These are phyloP conservation scores for Sarocladium strictum DNA, from an alignment of 2,329 filamentous ascomycete genomes.

Conservation along the genomic window DNA sequence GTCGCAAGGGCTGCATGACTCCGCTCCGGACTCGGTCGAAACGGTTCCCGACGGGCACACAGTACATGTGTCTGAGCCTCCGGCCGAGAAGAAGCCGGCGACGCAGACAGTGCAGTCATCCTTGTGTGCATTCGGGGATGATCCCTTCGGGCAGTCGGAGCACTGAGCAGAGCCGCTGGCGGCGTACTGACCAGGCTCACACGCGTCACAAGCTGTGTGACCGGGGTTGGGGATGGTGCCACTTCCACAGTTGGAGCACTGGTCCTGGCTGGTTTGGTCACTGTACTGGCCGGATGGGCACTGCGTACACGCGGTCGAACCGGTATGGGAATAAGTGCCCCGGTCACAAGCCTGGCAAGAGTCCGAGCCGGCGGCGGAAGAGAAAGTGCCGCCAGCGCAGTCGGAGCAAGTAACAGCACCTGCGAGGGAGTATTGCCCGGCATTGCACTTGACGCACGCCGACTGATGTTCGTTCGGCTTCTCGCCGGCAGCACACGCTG, in stretches of 20 bases:
- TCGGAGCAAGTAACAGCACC: neutral
- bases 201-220: neutral
- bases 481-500: neutral
- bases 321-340: neutral
- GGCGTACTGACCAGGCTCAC: neutral
- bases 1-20: neutral
- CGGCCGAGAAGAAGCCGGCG: neutral
- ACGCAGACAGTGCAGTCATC: neutral
- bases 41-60: neutral
- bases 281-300: neutral
- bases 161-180: neutral
- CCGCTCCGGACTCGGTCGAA: neutral
- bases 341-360: neutral
- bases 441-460: neutral
- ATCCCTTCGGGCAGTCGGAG: neutral
- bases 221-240: neutral
- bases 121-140: neutral
- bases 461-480: neutral
- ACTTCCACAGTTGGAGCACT: neutral
- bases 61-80: neutral
- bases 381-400: neutral
- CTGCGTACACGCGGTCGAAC: neutral
- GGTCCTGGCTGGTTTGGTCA: too few relatives aligned
- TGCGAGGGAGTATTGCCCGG: neutral
- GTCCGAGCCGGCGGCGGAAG: neutral